These are phyloP conservation scores for Cicer chorassanicum DNA, from an alignment of 306 rosid genomes.

Conservation along the genomic window DNA sequence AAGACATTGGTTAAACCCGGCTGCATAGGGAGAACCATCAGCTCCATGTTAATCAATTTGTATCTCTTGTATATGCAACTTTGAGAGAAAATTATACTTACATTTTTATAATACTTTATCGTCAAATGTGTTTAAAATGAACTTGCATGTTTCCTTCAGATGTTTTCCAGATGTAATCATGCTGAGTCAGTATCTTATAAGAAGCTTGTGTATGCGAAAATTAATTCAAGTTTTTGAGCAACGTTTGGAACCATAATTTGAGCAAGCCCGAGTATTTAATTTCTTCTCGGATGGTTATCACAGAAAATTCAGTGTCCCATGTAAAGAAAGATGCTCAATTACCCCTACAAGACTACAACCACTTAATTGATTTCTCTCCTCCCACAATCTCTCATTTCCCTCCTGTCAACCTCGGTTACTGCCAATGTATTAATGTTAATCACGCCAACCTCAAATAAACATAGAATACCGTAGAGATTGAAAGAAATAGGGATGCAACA, in stretches of 20 bases:
- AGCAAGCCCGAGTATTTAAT: neutral
- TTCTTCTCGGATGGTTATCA: too few species aligned
- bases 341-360: too few species aligned
- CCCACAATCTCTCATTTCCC: too few species aligned
- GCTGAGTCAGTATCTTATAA: neutral
- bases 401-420: too few species aligned
- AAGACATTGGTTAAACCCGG: neutral
- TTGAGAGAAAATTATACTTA: slow-evolving; percentile 5
- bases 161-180: neutral
- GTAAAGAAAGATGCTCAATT: too few species aligned
- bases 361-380: too few species aligned
- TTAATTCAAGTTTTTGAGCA: neutral
- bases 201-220: neutral
- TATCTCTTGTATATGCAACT: slow-evolving; percentile 22
- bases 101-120: slow-evolving; percentile 4
- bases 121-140: slow-evolving; percentile 4
- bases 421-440: too few species aligned
- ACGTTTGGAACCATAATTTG: neutral
- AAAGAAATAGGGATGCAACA: too few species aligned
- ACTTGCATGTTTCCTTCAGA: slow-evolving; percentile 15
- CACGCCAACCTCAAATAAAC: too few species aligned
- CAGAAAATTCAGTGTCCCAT: too few species aligned
- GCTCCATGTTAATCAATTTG: neutral
- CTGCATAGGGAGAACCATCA: neutral
- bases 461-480: too few species aligned